These are phyloP conservation scores for Neoascochyta sp. DNA, from an alignment of 2,329 filamentous ascomycete genomes.

Conservation along the genomic window DNA sequence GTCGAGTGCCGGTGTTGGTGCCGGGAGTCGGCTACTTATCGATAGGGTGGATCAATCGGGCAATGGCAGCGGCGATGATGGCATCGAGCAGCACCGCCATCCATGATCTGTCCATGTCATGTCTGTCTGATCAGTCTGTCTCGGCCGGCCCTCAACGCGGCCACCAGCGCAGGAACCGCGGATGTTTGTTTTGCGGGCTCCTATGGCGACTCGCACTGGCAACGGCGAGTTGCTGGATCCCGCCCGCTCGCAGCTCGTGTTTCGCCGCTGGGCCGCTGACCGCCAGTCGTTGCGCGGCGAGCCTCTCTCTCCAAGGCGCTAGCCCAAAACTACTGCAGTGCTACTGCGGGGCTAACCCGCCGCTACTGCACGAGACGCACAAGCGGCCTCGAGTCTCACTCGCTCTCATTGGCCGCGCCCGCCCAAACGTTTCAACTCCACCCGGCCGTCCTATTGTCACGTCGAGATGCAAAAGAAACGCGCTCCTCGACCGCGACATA, in stretches of 20 bases:
- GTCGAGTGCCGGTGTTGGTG: no score
- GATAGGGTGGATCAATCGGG: no score
- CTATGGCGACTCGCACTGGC: slow-evolving; percentile 27
- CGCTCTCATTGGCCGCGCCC: slow-evolving; percentile 20
- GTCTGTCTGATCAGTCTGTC: no score
- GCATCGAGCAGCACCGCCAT: no score
- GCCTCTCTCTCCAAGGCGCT: slow-evolving; percentile 23
- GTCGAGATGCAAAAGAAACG: slow-evolving; percentile 39
- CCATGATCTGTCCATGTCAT: no score
- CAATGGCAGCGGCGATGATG: no score
- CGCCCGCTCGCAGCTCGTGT: no score
- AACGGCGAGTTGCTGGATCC: no score
- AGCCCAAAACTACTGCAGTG: slow-evolving; percentile 17
- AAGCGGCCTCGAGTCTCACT: slow-evolving; percentile 10
- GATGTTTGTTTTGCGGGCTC: slow-evolving; percentile 25
- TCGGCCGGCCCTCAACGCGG: slow-evolving; percentile 6
- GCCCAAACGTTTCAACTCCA: slow-evolving; percentile 33
- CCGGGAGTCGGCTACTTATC: slow-evolving; percentile 20
- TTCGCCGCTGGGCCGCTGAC: slow-evolving; percentile 23
- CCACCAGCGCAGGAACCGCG: slow-evolving; percentile 15
- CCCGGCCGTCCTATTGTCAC: slow-evolving; percentile 36
- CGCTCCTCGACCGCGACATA: slow-evolving; percentile 39
- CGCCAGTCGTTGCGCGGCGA: slow-evolving; percentile 27
- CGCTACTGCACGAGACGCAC: slow-evolving; percentile 32
- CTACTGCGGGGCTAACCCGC: no score